A percentile compares a stretch with the other conserved stretches of the same genome.
These are phyloP conservation scores for Zygoascus tannicola DNA, from an alignment of 805 yeast species.

Conservation along the genomic window DNA sequence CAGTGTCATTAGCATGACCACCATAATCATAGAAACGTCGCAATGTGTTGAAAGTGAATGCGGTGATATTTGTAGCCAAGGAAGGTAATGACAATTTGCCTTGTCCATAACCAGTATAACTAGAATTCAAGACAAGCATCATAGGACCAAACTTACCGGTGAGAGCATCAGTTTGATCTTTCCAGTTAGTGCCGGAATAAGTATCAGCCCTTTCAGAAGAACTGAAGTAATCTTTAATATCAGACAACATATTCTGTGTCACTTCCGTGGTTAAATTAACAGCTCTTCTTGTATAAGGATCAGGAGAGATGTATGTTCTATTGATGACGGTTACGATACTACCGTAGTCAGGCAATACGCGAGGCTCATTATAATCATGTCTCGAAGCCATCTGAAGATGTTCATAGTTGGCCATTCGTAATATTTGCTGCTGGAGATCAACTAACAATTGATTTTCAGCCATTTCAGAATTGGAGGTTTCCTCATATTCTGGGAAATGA, in stretches of 20 bases:
- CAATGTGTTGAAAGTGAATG: background rate
- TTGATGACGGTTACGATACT: conserved; percentile 46
- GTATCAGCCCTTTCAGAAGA: conserved; percentile 34
- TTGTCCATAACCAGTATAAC: conserved; percentile 26
- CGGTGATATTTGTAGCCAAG: conserved; percentile 1
- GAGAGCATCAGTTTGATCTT: conserved; percentile 38
- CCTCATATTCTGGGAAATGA: conserved; percentile 7
- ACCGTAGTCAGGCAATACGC: conserved; percentile 45
- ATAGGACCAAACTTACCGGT: conserved; percentile 46
- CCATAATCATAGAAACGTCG: background rate
- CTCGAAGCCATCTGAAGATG: conserved; percentile 38
- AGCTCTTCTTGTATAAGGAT: conserved; percentile 37
- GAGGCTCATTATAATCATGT: conserved; percentile 40
- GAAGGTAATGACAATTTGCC: background rate
- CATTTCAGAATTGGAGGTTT: conserved; percentile 18
- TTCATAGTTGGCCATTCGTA: conserved; percentile 35
- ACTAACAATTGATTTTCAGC: conserved; percentile 12
- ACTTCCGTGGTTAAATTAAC: conserved; percentile 28
- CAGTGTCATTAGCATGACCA: background rate
- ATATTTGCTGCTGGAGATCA: conserved; percentile 18
- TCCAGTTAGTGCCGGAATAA: conserved; percentile 44
- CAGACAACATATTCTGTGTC: conserved; percentile 30
- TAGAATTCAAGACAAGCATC: conserved; percentile 34
- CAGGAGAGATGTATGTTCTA: conserved; percentile 39
- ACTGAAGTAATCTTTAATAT: conserved; percentile 27